Percentiles rank a stretch among this genome's conserved stretches.
These are phyloP conservation scores for Heritiera fomes DNA, from an alignment of 345 rosid genomes.

Conservation along the genomic window DNA sequence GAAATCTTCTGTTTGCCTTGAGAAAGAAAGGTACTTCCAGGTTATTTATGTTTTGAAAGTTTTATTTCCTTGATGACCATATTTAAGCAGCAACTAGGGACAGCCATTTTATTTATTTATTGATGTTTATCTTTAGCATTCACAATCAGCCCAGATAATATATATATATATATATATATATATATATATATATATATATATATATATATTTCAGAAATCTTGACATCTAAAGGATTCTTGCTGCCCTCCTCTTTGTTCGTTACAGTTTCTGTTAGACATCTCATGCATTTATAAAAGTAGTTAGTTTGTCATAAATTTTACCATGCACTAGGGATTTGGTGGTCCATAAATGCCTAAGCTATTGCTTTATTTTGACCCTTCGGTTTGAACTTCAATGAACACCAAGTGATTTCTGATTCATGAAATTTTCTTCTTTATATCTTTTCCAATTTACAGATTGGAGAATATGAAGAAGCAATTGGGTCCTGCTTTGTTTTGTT, in stretches of 20 bases:
- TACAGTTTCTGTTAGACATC: no score
- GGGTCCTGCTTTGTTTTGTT: no score
- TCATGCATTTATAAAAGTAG: no score
- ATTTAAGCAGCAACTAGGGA: background rate
- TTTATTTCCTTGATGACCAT: background rate
- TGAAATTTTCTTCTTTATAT: background rate
- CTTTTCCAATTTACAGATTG: constrained; percentile 40
- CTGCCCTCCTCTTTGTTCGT: background rate
- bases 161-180: no score
- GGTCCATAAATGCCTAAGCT: no score
- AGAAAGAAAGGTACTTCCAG: background rate
- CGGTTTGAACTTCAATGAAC: background rate
- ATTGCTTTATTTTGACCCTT: no score
- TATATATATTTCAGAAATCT: background rate
- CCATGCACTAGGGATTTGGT: background rate
- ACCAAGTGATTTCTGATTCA: background rate
- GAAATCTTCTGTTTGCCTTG: background rate
- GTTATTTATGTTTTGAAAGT: background rate
- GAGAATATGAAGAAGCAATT: constrained; percentile 32
- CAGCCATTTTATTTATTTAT: background rate
- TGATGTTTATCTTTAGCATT: background rate
- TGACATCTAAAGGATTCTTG: background rate
- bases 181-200: no score
- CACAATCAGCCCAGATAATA: no score
- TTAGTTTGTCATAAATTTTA: no score